Evolutionary conservation across 306 rosid species (phyloP), one percentile per base, ranked within the genome.

Genomic region (Corylus americana): DNA sequence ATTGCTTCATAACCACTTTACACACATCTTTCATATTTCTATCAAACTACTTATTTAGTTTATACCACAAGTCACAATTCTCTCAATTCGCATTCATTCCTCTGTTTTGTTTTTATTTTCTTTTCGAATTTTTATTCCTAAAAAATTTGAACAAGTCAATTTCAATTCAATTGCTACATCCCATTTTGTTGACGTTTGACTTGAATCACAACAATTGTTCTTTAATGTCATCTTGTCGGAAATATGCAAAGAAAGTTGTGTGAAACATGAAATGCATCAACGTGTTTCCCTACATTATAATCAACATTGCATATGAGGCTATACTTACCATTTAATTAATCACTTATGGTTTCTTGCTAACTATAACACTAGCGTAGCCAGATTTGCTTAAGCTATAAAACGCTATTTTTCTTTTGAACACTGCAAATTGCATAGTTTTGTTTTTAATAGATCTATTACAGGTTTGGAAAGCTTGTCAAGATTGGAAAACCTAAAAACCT

Each of bases 161-260:
- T 22, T 22, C 25, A 22, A 22, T 22, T 22, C 25, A 22, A 80
- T 50, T 82, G 87, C 62, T 54, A 83, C 67, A 27, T 17, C 72
- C 87, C 87, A 16, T 86, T 74, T 25, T 14, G 72, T 80, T 87
- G 89, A 80, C 55, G 78, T 73, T 84, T 87, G 58, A 84, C 87
- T 84, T 92, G 94, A 84, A 94, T 88, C 81, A 97, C 98, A 73
- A 92, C 89, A 48, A 90, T 86, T 66, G 93, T 90, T 88, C 94
- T 90, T 29, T 96, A 94, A 85, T 92, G 98, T 20, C 97, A 71
- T 91, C 90, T 74, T 94, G 98, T 82, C 92, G 97, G 66, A 94
- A 92, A 55, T 72, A 39, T 54, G 48, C 12, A 35, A 55, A 45
- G 53, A 55, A 73, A 67, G 17, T 1, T 31, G 25, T 49, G 49